Conservation (phyloP, 2,329 filamentous ascomycete genomes). For the Pseudohalonectria lignicola region DNA sequence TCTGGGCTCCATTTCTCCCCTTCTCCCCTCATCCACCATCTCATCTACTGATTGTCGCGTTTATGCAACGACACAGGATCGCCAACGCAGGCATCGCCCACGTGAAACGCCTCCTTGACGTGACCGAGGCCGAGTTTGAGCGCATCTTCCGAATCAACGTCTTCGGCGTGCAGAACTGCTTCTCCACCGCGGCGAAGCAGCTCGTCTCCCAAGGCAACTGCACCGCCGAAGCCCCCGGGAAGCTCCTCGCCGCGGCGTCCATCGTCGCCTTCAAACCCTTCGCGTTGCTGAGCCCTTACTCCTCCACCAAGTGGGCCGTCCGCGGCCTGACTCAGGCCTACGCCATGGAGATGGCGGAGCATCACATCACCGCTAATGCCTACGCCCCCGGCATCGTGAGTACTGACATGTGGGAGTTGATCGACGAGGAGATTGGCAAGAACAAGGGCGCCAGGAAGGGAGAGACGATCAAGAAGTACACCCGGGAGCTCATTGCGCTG, state of each 20-base stretch:
- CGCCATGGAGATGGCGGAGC: slow-evolving; percentile 52
- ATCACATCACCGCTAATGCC: slow-evolving; percentile 56
- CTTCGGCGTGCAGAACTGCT: slow-evolving; percentile 54
- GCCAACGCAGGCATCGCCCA: slow-evolving; percentile 54
- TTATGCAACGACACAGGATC: no score
- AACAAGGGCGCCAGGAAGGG: slow-evolving; percentile 29
- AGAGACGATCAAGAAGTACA: slow-evolving; percentile 40
- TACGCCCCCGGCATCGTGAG: slow-evolving; percentile 60
- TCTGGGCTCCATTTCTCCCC: no score
- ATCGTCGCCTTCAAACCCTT: slow-evolving; percentile 52
- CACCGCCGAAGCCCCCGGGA: slow-evolving; percentile 20
- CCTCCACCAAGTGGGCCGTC: slow-evolving; percentile 55
- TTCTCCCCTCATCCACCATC: no score
- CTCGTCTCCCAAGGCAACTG: slow-evolving; percentile 47
- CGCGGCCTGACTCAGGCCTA: slow-evolving; percentile 55
- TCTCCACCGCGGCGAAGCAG: slow-evolving; percentile 50
- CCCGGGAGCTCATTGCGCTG: slow-evolving; percentile 40
- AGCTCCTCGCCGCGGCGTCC: slow-evolving; percentile 40
- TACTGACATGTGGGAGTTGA: slow-evolving; percentile 58
- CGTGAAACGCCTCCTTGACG: slow-evolving; percentile 41
- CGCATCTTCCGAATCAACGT: slow-evolving; percentile 56
- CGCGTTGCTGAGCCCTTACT: slow-evolving; percentile 49
- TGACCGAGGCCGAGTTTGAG: slow-evolving; percentile 44
- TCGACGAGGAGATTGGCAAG: slow-evolving; percentile 48
- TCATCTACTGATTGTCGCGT: no score